Evolutionary conservation across 108 stramenopile genomes (phyloP), one percentile per base, ranked within the genome.

Genomic region (Nannochloropsis oceanica): DNA sequence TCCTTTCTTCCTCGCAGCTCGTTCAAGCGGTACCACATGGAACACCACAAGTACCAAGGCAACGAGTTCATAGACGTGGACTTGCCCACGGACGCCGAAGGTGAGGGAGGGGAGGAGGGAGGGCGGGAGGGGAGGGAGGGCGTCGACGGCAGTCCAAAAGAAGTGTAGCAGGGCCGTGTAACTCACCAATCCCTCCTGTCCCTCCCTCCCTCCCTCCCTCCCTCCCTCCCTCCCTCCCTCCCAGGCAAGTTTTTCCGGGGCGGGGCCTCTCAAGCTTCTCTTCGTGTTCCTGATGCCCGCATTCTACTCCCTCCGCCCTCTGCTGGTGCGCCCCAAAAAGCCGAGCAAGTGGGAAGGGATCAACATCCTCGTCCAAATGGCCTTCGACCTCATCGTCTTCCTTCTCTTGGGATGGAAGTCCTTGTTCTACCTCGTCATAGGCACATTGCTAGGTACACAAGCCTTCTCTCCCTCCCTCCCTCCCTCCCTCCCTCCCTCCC

Each of bases 11-110:
- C 27, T 11, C 42, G 26, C 46, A 88, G 81, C 44, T 91, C 94
- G 46, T 98, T 98, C 92, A 95, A 95, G 90, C 91, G 93, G 43
- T 98, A 98, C 89, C 97, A 98, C 89, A 90, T 95, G 92, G 95
- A 95, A 79, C 97, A 98, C 91, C 97, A 96, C 89, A 89, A 92
- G 83, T 93, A 90, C 82, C 88, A 87, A 26, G 97, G 97, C 18
- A 93, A 92, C 27, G 92, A 95, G 80, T 91, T 90, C 12, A 84
- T 94, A 13, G 97, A 98, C 88, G 93, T 93, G 14, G 97, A 98
- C 86, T 92, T 98, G 34, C 95, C 97, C 11, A 93, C 95, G 0
- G 87, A 86, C 25, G 50, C 86, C 80, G 97, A 98, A 90, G 94
- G 92, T 13, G 82, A 90, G 80, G 82, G 95, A 8, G 43, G 83